Evolutionary conservation across 331 rosid genomes (phyloP).

Genomic region (Acacia pycnantha): DNA sequence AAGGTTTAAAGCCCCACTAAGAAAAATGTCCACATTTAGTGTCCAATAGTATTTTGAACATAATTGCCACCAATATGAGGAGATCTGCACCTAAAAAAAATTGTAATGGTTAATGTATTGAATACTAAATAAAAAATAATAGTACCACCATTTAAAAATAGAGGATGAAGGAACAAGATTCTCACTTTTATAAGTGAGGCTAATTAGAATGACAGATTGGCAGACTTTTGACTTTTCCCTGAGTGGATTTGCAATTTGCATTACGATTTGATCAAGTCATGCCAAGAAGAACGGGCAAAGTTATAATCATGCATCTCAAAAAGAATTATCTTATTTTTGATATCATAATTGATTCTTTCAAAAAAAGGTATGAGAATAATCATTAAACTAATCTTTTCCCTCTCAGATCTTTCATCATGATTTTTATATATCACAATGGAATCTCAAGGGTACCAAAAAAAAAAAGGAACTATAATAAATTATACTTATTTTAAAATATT

Average conservation of each 20-base stretch:
- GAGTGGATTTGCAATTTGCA: not conserved
- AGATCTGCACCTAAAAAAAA: too few species aligned
- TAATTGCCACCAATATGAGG: too few species aligned
- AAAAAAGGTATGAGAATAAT: not conserved
- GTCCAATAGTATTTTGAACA: too few species aligned
- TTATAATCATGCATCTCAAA: not conserved
- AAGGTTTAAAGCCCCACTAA: fast-evolving
- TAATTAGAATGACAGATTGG: not conserved
- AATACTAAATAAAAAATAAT: not conserved
- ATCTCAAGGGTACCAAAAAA: not conserved
- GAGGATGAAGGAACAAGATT: not conserved
- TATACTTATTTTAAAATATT: not conserved
- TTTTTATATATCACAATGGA: not conserved
- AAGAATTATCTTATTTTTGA: not conserved
- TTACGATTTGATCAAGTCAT: not conserved
- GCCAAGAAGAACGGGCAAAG: constrained; percentile 8
- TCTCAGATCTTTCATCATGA: not conserved
- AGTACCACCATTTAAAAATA: not conserved
- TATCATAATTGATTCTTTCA: not conserved
- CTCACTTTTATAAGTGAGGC: not conserved
- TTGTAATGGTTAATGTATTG: not conserved
- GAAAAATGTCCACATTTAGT: fast-evolving
- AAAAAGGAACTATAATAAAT: not conserved
- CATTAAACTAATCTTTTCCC: not conserved
- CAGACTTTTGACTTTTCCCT: not conserved